Evolutionary conservation across 208 protist genomes (phyloP).

Genomic region (Crithidia mellificae): DNA sequence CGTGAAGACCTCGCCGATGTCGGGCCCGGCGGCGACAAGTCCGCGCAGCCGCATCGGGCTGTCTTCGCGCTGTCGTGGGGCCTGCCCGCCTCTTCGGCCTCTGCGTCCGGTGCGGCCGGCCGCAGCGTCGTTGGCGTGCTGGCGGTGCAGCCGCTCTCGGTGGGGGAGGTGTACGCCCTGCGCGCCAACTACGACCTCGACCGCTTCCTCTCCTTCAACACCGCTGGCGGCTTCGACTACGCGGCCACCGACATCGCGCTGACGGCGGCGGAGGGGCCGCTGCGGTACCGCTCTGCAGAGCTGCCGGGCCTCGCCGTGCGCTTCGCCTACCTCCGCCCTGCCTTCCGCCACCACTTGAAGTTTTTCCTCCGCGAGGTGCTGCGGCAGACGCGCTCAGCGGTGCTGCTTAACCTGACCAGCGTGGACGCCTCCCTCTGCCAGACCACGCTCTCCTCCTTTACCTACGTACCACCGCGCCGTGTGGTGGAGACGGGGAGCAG

Average conservation of each 20-base stretch:
- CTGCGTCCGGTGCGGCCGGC: background rate
- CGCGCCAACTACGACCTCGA: conserved; percentile 89
- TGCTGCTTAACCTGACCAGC: conserved; percentile 49
- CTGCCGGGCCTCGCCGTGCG: conserved; percentile 67
- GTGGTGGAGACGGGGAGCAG: conserved; percentile 48
- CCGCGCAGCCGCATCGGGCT: conserved; percentile 2
- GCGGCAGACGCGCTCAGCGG: conserved; percentile 58
- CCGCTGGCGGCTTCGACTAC: conserved; percentile 61
- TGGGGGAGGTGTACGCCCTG: conserved; percentile 80
- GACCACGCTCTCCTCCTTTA: conserved; percentile 45
- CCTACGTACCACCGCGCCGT: conserved; percentile 56
- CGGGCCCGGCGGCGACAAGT: background rate
- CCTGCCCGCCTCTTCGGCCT: background rate
- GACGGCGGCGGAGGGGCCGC: conserved; percentile 35
- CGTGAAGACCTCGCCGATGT: conserved; percentile 24
- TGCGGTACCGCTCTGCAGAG: conserved; percentile 47
- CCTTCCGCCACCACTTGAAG: conserved; percentile 60
- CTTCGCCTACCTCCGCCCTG: conserved; percentile 65
- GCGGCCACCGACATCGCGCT: conserved; percentile 60
- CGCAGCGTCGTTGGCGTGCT: conserved; percentile 60
- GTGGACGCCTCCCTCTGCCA: conserved; percentile 43
- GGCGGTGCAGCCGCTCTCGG: conserved; percentile 50
- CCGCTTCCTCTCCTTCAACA: conserved; percentile 75
- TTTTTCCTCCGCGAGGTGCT: conserved; percentile 85
- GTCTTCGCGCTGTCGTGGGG: conserved; percentile 40